phyloP scores from a whole-genome alignment of 768 basidiomycete species.

The Multifurca ochricompacta region DNA sequence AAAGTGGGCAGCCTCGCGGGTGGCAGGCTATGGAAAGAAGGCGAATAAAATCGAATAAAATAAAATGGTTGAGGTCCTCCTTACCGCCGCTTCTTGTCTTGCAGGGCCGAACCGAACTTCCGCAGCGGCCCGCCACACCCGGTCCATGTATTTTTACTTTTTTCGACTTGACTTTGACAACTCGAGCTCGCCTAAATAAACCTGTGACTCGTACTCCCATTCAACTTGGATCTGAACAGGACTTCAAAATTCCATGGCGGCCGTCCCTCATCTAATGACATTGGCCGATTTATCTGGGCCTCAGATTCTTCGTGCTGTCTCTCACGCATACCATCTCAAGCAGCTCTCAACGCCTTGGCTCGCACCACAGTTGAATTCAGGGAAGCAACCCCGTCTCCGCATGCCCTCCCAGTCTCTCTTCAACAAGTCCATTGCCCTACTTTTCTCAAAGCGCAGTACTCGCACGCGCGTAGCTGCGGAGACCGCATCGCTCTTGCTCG shows the following conservation, averaged over 20 bases:
- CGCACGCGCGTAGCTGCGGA: slow-evolving; percentile 87
- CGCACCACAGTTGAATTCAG: slow-evolving; percentile 36
- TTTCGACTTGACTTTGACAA: too few relatives aligned
- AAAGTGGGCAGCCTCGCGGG: neutral
- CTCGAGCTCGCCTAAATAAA: too few relatives aligned
- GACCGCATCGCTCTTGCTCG: slow-evolving; percentile 69
- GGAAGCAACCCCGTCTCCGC: slow-evolving; percentile 32
- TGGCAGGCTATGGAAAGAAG: neutral
- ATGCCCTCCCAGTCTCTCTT: slow-evolving; percentile 70
- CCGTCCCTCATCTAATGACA: slow-evolving; percentile 70
- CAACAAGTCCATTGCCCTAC: slow-evolving; percentile 77
- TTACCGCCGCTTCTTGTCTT: too few relatives aligned
- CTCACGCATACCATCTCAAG: slow-evolving; percentile 60
- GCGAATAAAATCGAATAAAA: too few relatives aligned
- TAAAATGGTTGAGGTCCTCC: too few relatives aligned
- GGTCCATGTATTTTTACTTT: too few relatives aligned
- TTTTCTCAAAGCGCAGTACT: slow-evolving; percentile 92
- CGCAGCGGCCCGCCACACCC: too few relatives aligned
- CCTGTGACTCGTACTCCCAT: too few relatives aligned
- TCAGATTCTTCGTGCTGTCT: slow-evolving; percentile 62
- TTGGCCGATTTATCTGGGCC: slow-evolving; percentile 77
- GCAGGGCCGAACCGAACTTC: too few relatives aligned
- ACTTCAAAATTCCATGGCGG: neutral
- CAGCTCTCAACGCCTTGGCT: slow-evolving; percentile 60
- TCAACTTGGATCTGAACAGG: neutral